These are phyloP conservation scores for Spizellomyces punctatus DNA, from an alignment of 192 early-diverging fungal species.

Conservation along the genomic window DNA sequence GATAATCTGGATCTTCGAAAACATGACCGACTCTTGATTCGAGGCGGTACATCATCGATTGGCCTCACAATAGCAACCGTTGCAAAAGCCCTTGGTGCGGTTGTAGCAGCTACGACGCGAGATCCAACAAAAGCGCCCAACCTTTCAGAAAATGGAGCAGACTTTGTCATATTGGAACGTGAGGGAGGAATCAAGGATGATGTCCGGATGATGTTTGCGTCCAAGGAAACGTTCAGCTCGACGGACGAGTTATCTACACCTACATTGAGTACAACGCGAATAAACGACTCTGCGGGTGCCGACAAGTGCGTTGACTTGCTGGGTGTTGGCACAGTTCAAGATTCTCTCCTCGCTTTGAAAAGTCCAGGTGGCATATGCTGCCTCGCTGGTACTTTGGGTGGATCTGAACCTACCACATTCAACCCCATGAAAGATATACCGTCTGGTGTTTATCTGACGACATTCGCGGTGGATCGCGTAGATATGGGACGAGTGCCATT, in stretches of 20 bases:
- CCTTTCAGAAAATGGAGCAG: slow-evolving; percentile 11
- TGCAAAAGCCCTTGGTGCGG: slow-evolving; percentile 6
- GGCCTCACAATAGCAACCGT: slow-evolving; percentile 6
- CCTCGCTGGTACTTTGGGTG: neutral
- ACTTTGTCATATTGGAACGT: slow-evolving; percentile 15
- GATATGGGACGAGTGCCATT: slow-evolving; percentile 5
- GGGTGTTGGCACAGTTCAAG: neutral
- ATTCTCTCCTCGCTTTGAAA: neutral
- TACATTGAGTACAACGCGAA: too few species aligned
- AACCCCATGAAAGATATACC: neutral
- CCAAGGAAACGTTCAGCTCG: neutral
- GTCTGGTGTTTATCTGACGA: slow-evolving; percentile 13
- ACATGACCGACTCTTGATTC: slow-evolving; percentile 7
- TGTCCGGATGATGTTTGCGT: slow-evolving; percentile 16
- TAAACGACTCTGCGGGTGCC: neutral
- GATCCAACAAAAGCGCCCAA: neutral
- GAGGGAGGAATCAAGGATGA: slow-evolving; percentile 14
- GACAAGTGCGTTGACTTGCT: slow-evolving; percentile 14
- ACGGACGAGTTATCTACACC: neutral
- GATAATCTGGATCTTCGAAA: neutral
- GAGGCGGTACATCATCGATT: slow-evolving; percentile 10
- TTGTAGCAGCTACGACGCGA: slow-evolving; percentile 11
- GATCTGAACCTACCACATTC: neutral
- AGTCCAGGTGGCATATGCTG: slow-evolving; percentile 7
- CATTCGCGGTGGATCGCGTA: neutral